phyloP scores from a whole-genome alignment of 2,329 filamentous ascomycete species.

The Neoscytalidium dimidiatum region DNA sequence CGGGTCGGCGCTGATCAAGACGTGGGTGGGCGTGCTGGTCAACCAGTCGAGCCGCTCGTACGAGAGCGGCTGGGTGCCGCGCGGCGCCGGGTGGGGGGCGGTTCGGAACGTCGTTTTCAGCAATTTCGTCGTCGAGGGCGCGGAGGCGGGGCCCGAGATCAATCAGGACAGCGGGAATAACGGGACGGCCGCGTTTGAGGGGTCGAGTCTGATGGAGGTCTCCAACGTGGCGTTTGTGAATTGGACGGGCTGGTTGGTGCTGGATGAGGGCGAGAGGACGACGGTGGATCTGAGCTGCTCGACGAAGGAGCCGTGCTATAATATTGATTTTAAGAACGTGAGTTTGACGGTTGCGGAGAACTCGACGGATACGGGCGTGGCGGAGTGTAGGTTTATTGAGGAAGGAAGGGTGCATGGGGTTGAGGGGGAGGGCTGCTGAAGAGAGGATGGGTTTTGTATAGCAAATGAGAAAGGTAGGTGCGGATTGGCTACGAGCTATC shows the following conservation, averaged over 20 bases:
- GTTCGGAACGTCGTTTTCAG: conserved; percentile 54
- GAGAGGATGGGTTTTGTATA: not conserved
- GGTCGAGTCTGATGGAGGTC: conserved; percentile 54
- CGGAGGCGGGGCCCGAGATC: conserved; percentile 47
- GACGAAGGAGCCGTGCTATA: conserved; percentile 52
- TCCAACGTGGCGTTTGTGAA: conserved; percentile 54
- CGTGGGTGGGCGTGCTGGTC: conserved; percentile 54
- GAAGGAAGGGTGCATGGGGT: conserved; percentile 43
- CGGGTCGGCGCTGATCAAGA: conserved; percentile 58
- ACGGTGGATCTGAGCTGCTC: conserved; percentile 51
- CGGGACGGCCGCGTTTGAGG: conserved; percentile 48
- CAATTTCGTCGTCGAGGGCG: conserved; percentile 53
- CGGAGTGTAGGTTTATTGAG: conserved; percentile 40
- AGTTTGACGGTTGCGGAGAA: conserved; percentile 36
- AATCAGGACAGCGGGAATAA: conserved; percentile 54
- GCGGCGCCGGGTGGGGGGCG: conserved; percentile 57
- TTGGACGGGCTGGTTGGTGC: conserved; percentile 50
- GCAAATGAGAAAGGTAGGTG: too few relatives aligned
- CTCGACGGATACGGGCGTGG: conserved; percentile 33
- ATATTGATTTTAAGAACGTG: conserved; percentile 50
- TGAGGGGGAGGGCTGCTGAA: conserved; percentile 23
- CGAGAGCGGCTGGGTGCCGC: conserved; percentile 51
- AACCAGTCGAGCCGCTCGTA: conserved; percentile 44
- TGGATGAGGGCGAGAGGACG: conserved; percentile 30
- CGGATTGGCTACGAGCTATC: too few relatives aligned